Evolutionary conservation across 2,329 filamentous ascomycete species (phyloP).

Genomic region (Mariannaea sp.): DNA sequence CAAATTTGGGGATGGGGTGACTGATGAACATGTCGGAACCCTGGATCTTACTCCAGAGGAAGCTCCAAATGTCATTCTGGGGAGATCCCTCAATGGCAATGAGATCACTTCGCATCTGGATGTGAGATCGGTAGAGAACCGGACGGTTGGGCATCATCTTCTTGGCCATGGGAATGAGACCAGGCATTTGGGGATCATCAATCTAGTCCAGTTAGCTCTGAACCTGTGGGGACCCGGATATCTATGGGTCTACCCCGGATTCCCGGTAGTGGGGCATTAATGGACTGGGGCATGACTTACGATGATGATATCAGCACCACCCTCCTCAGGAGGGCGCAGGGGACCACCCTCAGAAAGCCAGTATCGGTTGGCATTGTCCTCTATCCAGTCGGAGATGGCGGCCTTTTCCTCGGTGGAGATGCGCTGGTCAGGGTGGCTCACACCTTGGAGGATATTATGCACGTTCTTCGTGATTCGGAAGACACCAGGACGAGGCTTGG

Average conservation of each 20-base stretch:
- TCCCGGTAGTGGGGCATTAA: background rate
- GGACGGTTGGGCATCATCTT: slow-evolving; percentile 71
- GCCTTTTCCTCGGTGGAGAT: slow-evolving; percentile 65
- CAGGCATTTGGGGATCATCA: slow-evolving; percentile 85
- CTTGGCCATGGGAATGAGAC: slow-evolving; percentile 76
- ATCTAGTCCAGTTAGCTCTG: slow-evolving; percentile 49
- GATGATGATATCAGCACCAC: slow-evolving; percentile 76
- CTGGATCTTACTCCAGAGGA: slow-evolving; percentile 74
- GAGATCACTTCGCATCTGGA: slow-evolving; percentile 79
- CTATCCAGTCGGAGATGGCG: slow-evolving; percentile 72
- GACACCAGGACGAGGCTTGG: slow-evolving; percentile 77
- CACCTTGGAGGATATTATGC: slow-evolving; percentile 86
- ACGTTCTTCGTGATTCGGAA: slow-evolving; percentile 87
- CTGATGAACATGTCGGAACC: slow-evolving; percentile 79
- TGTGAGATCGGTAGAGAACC: slow-evolving; percentile 81
- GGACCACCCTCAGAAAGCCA: slow-evolving; percentile 74
- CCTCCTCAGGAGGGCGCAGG: slow-evolving; percentile 65
- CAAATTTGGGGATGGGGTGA: slow-evolving; percentile 77
- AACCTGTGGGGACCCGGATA: background rate
- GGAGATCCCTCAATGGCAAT: slow-evolving; percentile 65
- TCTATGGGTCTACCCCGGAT: slow-evolving; percentile 7
- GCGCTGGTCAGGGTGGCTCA: slow-evolving; percentile 67
- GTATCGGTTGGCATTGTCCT: slow-evolving; percentile 73
- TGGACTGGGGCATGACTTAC: slow-evolving; percentile 45
- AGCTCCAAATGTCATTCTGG: slow-evolving; percentile 75